Conservation (phyloP, 495 filamentous ascomycete genomes). For the Aspergillus leporis region DNA sequence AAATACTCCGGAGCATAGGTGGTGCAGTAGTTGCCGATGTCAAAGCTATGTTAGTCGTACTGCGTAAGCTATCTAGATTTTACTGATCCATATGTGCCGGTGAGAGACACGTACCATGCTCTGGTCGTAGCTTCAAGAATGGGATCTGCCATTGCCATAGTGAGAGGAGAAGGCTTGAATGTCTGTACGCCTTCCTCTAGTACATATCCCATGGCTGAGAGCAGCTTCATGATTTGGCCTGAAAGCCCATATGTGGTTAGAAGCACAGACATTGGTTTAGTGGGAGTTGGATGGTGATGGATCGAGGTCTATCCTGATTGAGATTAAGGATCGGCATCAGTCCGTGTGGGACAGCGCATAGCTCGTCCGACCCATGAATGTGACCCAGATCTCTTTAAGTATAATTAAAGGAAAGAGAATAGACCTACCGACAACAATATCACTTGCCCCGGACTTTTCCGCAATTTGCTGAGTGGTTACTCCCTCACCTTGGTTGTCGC, state of each 20-base stretch:
- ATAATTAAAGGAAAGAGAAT: not conserved
- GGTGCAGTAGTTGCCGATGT: slow-evolving; percentile 17
- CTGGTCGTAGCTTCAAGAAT: slow-evolving; percentile 18
- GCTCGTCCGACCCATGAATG: not conserved
- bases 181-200: slow-evolving; percentile 11
- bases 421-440: slow-evolving; percentile 19
- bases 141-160: slow-evolving; percentile 21
- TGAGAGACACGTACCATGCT: slow-evolving; percentile 16
- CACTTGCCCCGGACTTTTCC: slow-evolving; percentile 15
- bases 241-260: not conserved
- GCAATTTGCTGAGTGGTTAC: slow-evolving; percentile 17
- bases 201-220: slow-evolving; percentile 18
- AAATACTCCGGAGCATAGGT: slow-evolving; percentile 29
- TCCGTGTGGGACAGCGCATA: not conserved
- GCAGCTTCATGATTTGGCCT: slow-evolving; percentile 22
- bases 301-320: not conserved
- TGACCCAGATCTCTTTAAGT: not conserved
- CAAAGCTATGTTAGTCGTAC: slow-evolving; percentile 12
- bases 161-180: slow-evolving; percentile 22
- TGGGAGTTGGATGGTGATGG: too few species aligned
- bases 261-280: too few species aligned
- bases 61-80: not conserved
- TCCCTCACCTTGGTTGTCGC: slow-evolving; percentile 9
- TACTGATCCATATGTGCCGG: not conserved
- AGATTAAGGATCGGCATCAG: not conserved